These are phyloP conservation scores for Neonectria hederae DNA, from an alignment of 2,329 filamentous ascomycete species.

Conservation along the genomic window DNA sequence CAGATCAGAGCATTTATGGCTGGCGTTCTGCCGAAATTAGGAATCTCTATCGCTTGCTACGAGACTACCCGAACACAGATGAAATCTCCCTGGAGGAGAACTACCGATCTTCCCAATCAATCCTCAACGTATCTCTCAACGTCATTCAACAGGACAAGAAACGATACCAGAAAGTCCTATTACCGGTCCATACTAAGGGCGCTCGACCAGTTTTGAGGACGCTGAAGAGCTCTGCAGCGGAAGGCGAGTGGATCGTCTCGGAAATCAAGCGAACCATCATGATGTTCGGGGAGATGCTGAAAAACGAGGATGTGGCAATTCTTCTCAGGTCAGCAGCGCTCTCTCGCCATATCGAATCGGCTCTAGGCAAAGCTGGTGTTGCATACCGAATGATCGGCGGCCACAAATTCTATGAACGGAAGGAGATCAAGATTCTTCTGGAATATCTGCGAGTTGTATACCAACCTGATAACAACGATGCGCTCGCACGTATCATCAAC, in stretches of 20 bases:
- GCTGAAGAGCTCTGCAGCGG: conserved; percentile 73
- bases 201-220: conserved; percentile 82
- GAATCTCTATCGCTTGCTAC: conserved; percentile 82
- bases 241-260: conserved; percentile 88
- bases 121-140: conserved; percentile 80
- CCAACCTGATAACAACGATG: conserved; percentile 88
- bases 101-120: conserved; percentile 89
- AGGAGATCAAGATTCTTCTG: conserved; percentile 85
- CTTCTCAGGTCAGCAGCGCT: conserved; percentile 85
- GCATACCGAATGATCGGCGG: conserved; percentile 94
- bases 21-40: conserved; percentile 93
- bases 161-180: conserved; percentile 80
- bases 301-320: conserved; percentile 82
- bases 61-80: conserved; percentile 79
- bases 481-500: conserved; percentile 85
- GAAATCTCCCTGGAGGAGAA: conserved; percentile 92
- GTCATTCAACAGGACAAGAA: conserved; percentile 91
- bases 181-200: conserved; percentile 82
- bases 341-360: conserved; percentile 86
- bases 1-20: conserved; percentile 97
- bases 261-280: conserved; percentile 78
- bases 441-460: conserved; percentile 90
- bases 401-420: conserved; percentile 88
- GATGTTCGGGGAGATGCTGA: conserved; percentile 78
- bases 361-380: conserved; percentile 81